Base-by-base conservation (phyloP, 306 rosid genomes). In the Hylodesmum podocarpum region DNA sequence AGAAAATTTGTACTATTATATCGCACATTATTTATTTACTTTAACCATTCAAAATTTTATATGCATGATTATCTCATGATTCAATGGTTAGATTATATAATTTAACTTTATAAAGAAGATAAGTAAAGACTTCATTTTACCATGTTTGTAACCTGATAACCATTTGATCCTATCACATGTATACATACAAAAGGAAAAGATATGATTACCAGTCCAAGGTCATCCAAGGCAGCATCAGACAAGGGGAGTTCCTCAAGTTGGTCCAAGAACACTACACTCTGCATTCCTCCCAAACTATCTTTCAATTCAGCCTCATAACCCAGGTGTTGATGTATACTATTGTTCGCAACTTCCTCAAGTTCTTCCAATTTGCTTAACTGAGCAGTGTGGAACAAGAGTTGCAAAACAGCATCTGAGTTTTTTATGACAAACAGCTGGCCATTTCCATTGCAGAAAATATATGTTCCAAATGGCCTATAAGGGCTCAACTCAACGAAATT, bases 401-500 rank as follows among this genome's bases (percentile, higher is more conserved):
- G 98, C 79, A 90, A 61, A 77, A 88, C 84, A 0, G 97, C 99
- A 37, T 90, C 86, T 0, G 96, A 84, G 80, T 92, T 89, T 19
- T 46, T 78, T 28, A 90, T 43, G 46, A 80, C 84, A 3, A 88
- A 75, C 43, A 84, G 25, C 39, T 82, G 87, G 16, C 87, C 87
- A 39, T 73, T 71, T 43, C 82, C 93, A 0, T 81, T 85, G 73
- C 86, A 84, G 78, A 90, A 86, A 63, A 90, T 21, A 62, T 75
- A 95, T 1, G 90, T 90, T 15, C 99, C 97, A 47, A 90, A 95
- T 16, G 99, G 96, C 64, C 86, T 88, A 47, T 89, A 95, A 79
- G 97, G 93, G 76, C 97, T 95, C 39, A 89, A 66, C 8, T 83
- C 79, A 15, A 87, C 63, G 28, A 90, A 88, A 47, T 63, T 82